Percentiles rank a stretch among this genome's conserved stretches.
Conservation (phyloP, 2,329 filamentous ascomycete species). For the Cladosporium colombiae region DNA sequence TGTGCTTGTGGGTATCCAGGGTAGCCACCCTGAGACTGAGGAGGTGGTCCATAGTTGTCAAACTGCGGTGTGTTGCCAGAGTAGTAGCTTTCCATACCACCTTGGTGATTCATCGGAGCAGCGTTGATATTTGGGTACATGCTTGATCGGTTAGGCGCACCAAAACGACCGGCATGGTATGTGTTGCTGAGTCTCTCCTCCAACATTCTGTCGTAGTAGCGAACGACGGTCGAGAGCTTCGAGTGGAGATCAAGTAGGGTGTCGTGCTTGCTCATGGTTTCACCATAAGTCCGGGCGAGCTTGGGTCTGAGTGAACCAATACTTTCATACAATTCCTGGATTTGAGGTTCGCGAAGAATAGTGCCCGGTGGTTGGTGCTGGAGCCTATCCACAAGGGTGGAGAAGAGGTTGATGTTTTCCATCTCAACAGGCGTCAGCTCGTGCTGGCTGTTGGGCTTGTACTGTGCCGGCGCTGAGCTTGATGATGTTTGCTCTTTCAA, state of each 20-base stretch:
- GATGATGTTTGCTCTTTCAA: constrained; percentile 69
- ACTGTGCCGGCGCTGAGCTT: constrained; percentile 49
- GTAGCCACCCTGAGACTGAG: constrained; percentile 54
- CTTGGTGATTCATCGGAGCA: constrained; percentile 41
- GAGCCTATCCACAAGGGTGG: constrained; percentile 88
- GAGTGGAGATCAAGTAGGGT: constrained; percentile 91
- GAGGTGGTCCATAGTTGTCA: constrained; percentile 46
- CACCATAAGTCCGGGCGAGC: constrained; percentile 89
- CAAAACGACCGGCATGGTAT: constrained; percentile 71
- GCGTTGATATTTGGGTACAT: constrained; percentile 72
- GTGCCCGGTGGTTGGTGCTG: constrained; percentile 95
- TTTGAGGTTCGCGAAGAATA: constrained; percentile 93
- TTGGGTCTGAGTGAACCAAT: constrained; percentile 93
- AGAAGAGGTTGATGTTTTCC: constrained; percentile 95
- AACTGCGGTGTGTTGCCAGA: constrained; percentile 60
- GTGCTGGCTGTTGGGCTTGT: constrained; percentile 84
- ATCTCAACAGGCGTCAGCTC: constrained; percentile 91
- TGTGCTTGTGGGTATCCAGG: constrained; percentile 48
- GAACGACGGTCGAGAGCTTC: constrained; percentile 91
- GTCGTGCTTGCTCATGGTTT: constrained; percentile 99
- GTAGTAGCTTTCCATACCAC: constrained; percentile 78
- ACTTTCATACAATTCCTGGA: constrained; percentile 96
- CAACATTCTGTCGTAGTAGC: constrained; percentile 97
- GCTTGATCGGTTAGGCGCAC: constrained; percentile 49
- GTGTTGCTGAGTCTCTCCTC: constrained; percentile 92